Evolutionary conservation across 108 stramenopile genomes (phyloP).

Genomic region (Cafeteria roenbergensis): DNA sequence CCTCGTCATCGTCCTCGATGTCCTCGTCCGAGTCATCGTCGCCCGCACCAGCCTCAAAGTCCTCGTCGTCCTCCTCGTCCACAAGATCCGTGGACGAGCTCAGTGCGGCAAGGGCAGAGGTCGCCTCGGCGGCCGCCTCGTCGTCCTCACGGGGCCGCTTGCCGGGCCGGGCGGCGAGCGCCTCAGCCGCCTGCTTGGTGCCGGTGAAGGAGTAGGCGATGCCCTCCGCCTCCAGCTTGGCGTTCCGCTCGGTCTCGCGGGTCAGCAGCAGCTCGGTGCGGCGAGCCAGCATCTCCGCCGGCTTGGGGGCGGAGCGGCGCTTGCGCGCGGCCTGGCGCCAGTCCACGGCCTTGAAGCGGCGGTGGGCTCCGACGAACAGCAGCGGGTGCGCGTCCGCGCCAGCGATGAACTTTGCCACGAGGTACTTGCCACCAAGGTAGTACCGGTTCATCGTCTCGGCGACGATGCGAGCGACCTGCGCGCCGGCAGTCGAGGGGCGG

Average conservation of each 20-base stretch:
- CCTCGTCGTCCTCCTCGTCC: not conserved
- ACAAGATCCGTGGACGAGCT: not conserved
- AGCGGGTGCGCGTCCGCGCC: constrained; percentile 18
- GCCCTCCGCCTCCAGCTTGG: not conserved
- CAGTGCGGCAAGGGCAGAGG: not conserved
- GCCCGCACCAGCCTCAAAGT: not conserved
- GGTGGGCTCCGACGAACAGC: constrained; percentile 26
- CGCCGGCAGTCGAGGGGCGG: no score
- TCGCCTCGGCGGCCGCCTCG: not conserved
- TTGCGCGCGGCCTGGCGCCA: not conserved
- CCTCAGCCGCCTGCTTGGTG: not conserved
- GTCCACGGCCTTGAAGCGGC: not conserved
- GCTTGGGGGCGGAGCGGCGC: not conserved
- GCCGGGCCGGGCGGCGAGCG: no score
- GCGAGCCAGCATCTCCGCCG: not conserved
- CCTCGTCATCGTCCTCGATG: not conserved
- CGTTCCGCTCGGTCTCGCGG: not conserved
- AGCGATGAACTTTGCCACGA: constrained; percentile 75
- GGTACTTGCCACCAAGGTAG: constrained; percentile 64
- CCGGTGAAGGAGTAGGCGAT: constrained; percentile 18
- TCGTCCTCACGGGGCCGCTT: not conserved
- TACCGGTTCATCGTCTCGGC: constrained; percentile 88
- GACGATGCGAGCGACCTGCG: constrained; percentile 70
- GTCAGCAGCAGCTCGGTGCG: not conserved
- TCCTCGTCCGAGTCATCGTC: not conserved